Evolutionary conservation across 495 filamentous ascomycete species (phyloP), one percentile per base, ranked within the genome.

Genomic region (Daldinia concentrica): DNA sequence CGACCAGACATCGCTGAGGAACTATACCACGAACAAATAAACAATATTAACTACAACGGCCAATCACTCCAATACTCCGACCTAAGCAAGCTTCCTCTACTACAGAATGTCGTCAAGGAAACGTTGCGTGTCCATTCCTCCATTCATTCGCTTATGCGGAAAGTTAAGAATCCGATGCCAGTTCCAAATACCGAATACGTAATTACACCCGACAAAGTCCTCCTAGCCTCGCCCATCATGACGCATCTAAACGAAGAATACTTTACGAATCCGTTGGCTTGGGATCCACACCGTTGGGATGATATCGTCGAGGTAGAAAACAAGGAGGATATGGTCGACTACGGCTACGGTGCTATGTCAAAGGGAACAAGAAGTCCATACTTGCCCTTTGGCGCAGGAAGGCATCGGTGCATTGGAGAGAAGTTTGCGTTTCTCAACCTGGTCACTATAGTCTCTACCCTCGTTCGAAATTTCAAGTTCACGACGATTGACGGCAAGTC

Each of bases 341-440:
- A 48, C 4, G 43, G 43, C 7, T 48, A 48, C 8, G 43, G 43
- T 2, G 43, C 43, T 5, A 48, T 48, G 19, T 48, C 43, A 24
- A 48, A 48, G 8, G 43, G 43, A 12, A 48, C 43, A 14, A 48
- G 2, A 19, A 48, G 43, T 11, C 43, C 43, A 11, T 48, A 48
- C 19, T 12, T 48, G 19, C 43, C 43, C 19, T 48, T 48, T 14
- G 43, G 43, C 17, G 43, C 43, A 15, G 43, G 43, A 1, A 48
- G 43, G 17, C 43, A 48, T 48, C 43, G 43, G 19, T 48, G 43
- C 19, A 48, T 48, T 14, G 43, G 43, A 19, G 43, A 48, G 43
- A 48, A 48, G 43, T 48, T 48, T 22, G 43, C 43, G 43, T 48
- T 48, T 48, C 43, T 48, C 17, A 48, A 48, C 9, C 17, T 48